Conservation (phyloP, 202 grass and related monocot genomes). For the Hordeum pubiflorum region DNA sequence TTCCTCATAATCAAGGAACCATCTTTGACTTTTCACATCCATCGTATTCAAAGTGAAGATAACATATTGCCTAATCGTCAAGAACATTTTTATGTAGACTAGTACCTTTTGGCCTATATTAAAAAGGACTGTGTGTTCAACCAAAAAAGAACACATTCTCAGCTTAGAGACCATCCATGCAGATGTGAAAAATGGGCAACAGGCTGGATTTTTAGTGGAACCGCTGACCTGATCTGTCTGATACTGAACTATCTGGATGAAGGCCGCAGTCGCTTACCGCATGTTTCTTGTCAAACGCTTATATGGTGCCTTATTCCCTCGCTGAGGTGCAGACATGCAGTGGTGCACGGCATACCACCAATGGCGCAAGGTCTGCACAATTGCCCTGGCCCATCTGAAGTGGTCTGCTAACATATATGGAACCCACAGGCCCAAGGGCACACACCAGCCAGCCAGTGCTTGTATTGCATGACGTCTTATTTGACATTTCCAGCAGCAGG, state of each 20-base stretch:
- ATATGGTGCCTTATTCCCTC: neutral
- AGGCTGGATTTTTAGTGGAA: neutral
- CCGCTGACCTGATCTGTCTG: neutral
- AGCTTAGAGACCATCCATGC: neutral
- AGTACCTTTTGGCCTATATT: neutral
- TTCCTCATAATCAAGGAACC: neutral
- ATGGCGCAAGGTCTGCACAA: neutral
- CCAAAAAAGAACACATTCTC: neutral
- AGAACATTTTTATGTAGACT: slow-evolving; percentile 4
- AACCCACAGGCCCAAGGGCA: neutral
- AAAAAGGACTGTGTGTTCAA: neutral
- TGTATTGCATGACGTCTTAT: neutral
- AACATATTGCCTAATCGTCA: neutral
- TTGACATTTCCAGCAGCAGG: neutral
- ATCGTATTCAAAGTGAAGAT: slow-evolving; percentile 1
- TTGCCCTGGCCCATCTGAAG: neutral
- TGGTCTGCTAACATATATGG: neutral
- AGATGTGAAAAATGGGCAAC: neutral
- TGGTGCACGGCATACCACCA: neutral
- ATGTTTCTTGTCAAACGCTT: neutral
- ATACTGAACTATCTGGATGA: neutral
- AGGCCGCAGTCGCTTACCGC: neutral
- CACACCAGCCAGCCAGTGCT: neutral
- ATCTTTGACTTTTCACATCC: neutral
- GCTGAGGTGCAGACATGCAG: neutral